Conservation (phyloP, 2,329 filamentous ascomycete species). For the Madurella mycetomatis region DNA sequence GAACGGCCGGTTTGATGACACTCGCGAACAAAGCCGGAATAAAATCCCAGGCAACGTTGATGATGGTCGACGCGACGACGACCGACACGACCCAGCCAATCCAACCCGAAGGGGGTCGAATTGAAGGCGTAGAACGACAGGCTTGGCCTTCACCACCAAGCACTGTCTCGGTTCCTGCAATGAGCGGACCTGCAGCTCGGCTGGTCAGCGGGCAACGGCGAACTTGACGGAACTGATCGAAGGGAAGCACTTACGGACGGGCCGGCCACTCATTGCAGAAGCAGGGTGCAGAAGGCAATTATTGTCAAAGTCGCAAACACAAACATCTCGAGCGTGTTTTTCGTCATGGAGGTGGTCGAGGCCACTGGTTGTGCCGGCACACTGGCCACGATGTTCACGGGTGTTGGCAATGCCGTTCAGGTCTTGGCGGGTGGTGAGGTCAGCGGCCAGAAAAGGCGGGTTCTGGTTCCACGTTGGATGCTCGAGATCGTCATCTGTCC, state of each 20-base stretch:
- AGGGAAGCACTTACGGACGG: not conserved
- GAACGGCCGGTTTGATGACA: not conserved
- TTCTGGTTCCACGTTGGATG: slow-evolving; percentile 52
- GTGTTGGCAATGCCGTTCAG: slow-evolving; percentile 52
- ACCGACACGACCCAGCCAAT: slow-evolving; percentile 41
- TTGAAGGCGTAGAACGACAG: slow-evolving; percentile 31
- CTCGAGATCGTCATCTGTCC: slow-evolving; percentile 43
- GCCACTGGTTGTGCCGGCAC: slow-evolving; percentile 1
- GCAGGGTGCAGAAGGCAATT: not conserved
- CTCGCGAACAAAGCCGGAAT: slow-evolving; percentile 5
- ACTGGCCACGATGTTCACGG: slow-evolving; percentile 28
- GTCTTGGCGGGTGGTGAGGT: slow-evolving; percentile 51
- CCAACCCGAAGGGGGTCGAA: slow-evolving; percentile 35
- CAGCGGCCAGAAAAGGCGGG: slow-evolving; percentile 44
- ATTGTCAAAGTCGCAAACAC: not conserved
- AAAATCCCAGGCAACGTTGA: slow-evolving; percentile 16
- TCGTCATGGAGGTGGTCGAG: slow-evolving; percentile 15
- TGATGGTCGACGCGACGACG: slow-evolving; percentile 28
- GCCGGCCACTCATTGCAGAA: slow-evolving; percentile 14
- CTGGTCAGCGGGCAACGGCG: slow-evolving; percentile 15
- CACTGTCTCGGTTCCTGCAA: slow-evolving; percentile 24
- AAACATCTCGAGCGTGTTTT: slow-evolving; percentile 9
- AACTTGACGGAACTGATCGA: not conserved
- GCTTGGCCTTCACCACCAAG: slow-evolving; percentile 41
- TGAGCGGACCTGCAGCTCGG: slow-evolving; percentile 17